phyloP scores from a whole-genome alignment of 306 rosid species.

The Castanopsis chinensis region DNA sequence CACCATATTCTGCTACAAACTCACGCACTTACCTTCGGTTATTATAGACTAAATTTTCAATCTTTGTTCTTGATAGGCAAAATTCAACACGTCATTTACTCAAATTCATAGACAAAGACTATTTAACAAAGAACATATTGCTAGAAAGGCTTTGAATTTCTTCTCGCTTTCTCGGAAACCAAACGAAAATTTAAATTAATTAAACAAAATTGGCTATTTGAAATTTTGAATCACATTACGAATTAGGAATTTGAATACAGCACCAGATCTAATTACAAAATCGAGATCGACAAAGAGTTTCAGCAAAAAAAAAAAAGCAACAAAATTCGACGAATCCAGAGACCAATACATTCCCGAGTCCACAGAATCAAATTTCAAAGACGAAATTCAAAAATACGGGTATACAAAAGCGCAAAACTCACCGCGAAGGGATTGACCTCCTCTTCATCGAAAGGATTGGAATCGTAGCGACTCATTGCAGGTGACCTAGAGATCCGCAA shows the following conservation, averaged over 20 bases:
- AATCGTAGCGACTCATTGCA: slow-evolving; percentile 65
- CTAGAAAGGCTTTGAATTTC: neutral
- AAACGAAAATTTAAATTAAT: neutral
- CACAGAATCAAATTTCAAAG: neutral
- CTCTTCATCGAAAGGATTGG: slow-evolving; percentile 70
- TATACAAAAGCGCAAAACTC: slow-evolving; percentile 13
- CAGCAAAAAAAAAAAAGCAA: neutral
- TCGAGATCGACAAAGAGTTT: slow-evolving; percentile 6
- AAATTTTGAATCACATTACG: slow-evolving; percentile 23
- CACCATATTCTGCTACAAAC: neutral
- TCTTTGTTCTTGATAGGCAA: neutral
- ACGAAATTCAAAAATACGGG: neutral
- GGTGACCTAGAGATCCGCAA: slow-evolving; percentile 28
- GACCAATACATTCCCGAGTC: slow-evolving; percentile 2
- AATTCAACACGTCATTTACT: neutral
- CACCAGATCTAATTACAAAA: slow-evolving; percentile 22
- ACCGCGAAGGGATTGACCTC: slow-evolving; percentile 82
- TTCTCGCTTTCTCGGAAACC: neutral
- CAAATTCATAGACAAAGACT: neutral
- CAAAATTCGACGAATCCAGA: neutral
- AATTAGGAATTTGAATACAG: neutral
- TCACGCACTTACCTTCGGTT: neutral
- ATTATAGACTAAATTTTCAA: neutral
- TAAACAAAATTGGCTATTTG: neutral
- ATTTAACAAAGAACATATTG: neutral